These are phyloP conservation scores for Penicillium sp. DNA, from an alignment of 2,329 filamentous ascomycete genomes.

Conservation along the genomic window DNA sequence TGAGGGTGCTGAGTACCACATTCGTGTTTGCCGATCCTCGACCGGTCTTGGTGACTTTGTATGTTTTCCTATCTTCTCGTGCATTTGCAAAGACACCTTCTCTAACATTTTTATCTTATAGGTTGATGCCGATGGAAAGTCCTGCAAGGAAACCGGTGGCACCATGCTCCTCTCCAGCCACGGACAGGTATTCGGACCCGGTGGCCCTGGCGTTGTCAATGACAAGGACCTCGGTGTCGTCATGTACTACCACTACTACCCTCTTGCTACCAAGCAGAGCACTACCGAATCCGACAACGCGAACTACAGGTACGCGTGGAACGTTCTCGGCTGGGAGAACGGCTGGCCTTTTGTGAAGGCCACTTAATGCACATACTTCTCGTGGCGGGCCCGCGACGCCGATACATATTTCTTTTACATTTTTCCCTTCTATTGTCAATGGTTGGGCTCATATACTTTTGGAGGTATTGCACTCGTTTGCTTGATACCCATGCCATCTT, in stretches of 20 bases:
- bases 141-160: slow-evolving; percentile 59
- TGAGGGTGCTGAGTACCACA: slow-evolving; percentile 62
- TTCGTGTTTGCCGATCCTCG: slow-evolving; percentile 61
- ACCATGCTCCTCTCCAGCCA: slow-evolving; percentile 62
- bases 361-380: slow-evolving; percentile 15
- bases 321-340: slow-evolving; percentile 43
- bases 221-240: slow-evolving; percentile 50
- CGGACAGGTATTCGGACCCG: slow-evolving; percentile 63
- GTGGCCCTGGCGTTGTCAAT: slow-evolving; percentile 53
- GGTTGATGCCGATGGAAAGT: slow-evolving; percentile 55
- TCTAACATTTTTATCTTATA: slow-evolving; percentile 12
- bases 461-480: slow-evolving; percentile 13
- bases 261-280: slow-evolving; percentile 49
- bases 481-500: slow-evolving; percentile 20
- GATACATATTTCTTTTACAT: slow-evolving; percentile 1
- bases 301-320: slow-evolving; percentile 50
- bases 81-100: neutral
- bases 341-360: slow-evolving; percentile 46
- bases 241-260: slow-evolving; percentile 62
- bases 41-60: slow-evolving; percentile 56
- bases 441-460: slow-evolving; percentile 19
- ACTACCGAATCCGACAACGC: slow-evolving; percentile 49
- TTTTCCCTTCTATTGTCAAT: slow-evolving; percentile 18
- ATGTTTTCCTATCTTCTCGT: slow-evolving; percentile 12
- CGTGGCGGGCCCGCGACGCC: neutral